Evolutionary conservation across 306 rosid genomes (phyloP).

Genomic region (Gastrolobium villosum): DNA sequence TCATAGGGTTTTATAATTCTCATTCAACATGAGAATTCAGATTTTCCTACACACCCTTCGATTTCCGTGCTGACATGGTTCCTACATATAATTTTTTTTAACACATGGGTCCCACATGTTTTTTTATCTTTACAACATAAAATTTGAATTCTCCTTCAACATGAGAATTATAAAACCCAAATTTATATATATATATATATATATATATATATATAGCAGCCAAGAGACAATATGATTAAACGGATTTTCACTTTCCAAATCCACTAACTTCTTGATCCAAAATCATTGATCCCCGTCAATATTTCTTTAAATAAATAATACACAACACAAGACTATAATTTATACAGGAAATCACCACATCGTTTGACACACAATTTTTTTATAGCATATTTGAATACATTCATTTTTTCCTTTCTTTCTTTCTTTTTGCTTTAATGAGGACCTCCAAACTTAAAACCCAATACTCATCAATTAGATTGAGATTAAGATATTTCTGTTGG

Average conservation of each 20-base stretch:
- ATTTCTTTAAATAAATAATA: neutral
- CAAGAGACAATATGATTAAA: conserved; percentile 47
- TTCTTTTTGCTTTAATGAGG: neutral
- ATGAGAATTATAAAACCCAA: too few species aligned
- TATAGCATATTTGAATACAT: conserved; percentile 7
- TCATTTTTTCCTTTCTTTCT: neutral
- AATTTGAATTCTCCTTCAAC: too few species aligned
- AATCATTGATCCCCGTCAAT: conserved; percentile 8
- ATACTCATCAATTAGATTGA: neutral
- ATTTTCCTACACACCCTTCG: too few species aligned
- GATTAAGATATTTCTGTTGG: neutral
- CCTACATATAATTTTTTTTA: too few species aligned
- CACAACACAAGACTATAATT: neutral
- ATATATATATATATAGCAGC: neutral
- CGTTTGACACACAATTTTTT: conserved; percentile 2
- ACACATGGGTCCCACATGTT: too few species aligned
- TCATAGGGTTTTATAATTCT: too few species aligned
- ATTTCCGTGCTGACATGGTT: too few species aligned
- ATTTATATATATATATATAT: neutral
- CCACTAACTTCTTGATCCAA: conserved; percentile 43
- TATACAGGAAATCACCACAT: conserved; percentile 6
- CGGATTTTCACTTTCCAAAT: conserved; percentile 37
- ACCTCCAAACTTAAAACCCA: neutral
- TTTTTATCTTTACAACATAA: too few species aligned
- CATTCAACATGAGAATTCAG: too few species aligned